Conservation (phyloP, 495 filamentous ascomycete species). For the Podospora didyma region DNA sequence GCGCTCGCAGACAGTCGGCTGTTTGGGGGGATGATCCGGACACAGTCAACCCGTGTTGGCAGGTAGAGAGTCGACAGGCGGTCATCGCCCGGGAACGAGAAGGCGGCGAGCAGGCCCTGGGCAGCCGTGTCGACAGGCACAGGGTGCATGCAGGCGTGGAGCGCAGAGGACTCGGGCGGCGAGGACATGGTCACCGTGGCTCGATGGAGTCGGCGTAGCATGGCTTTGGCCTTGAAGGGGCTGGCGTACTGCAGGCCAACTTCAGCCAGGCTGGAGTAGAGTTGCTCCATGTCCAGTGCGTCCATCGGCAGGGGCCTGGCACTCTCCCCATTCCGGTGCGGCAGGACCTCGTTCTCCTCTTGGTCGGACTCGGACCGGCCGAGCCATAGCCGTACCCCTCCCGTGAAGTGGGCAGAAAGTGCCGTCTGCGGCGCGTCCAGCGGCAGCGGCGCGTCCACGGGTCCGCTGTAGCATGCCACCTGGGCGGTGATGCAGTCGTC, state of each 20-base stretch:
- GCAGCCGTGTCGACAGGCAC: background rate
- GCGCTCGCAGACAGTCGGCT: background rate
- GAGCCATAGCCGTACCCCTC: background rate
- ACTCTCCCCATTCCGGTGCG: background rate
- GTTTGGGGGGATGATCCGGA: slow-evolving; percentile 16
- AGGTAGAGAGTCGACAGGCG: slow-evolving; percentile 16
- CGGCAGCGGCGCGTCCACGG: background rate
- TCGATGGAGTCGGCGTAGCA: background rate
- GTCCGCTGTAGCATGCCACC: background rate
- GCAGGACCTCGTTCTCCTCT: background rate
- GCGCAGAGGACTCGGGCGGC: background rate
- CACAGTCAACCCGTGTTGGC: slow-evolving; percentile 13
- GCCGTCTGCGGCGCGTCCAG: background rate
- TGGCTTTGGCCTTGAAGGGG: background rate
- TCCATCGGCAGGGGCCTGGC: background rate
- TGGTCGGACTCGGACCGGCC: background rate
- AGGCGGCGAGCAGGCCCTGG: background rate
- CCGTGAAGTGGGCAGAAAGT: background rate
- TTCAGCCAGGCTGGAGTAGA: background rate
- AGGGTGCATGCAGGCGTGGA: background rate
- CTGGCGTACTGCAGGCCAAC: background rate
- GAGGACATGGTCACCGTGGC: background rate
- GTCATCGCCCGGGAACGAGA: slow-evolving; percentile 10
- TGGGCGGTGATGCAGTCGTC: background rate
- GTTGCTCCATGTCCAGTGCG: background rate